These are phyloP conservation scores for Hanseniaspora opuntiae DNA, from an alignment of 805 yeast genomes.

Conservation along the genomic window DNA sequence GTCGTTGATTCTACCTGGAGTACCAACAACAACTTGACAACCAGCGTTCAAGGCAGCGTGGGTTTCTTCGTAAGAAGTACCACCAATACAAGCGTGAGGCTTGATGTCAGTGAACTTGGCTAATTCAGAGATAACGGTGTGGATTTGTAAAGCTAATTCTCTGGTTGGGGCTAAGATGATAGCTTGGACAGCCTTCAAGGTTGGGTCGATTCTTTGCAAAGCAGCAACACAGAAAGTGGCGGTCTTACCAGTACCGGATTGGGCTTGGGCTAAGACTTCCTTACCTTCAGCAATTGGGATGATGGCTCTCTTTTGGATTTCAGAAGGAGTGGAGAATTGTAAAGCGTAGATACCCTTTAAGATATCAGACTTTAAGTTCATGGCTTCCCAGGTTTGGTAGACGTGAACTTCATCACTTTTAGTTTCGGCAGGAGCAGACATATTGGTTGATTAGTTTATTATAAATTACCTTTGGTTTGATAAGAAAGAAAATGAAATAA, in stretches of 20 bases:
- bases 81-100: constrained; percentile 96
- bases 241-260: constrained; percentile 98
- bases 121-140: constrained; percentile 76
- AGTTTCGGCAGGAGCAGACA: constrained; percentile 60
- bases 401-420: constrained; percentile 82
- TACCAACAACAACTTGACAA: constrained; percentile 89
- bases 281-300: constrained; percentile 86
- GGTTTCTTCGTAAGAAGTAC: constrained; percentile 82
- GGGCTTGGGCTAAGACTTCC: constrained; percentile 97
- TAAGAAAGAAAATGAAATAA: no score
- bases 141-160: constrained; percentile 93
- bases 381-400: constrained; percentile 54
- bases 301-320: constrained; percentile 95
- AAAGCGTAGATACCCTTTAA: constrained; percentile 62
- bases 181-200: constrained; percentile 71
- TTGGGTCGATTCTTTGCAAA: constrained; percentile 60
- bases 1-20: constrained; percentile 95
- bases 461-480: not conserved
- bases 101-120: constrained; percentile 82
- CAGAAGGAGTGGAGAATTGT: constrained; percentile 94
- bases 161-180: constrained; percentile 92
- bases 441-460: constrained; percentile 14
- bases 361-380: constrained; percentile 54
- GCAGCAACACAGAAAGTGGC: constrained; percentile 89
- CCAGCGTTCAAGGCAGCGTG: constrained; percentile 70